Conservation (phyloP, 352 stramenopile genomes). For the Phytophthora nicotianae region DNA sequence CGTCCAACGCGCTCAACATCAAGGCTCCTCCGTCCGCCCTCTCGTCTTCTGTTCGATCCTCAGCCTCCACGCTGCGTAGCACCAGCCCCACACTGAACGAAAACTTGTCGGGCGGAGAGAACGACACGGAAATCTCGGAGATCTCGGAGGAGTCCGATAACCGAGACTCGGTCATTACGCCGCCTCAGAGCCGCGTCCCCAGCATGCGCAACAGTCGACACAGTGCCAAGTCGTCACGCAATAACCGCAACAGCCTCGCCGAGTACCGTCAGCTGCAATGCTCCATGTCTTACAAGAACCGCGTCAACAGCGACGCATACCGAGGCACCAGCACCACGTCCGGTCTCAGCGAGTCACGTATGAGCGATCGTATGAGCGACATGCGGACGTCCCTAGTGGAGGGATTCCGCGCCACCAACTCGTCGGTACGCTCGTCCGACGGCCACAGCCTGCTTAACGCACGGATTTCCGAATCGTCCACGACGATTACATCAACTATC, state of each 20-base stretch:
- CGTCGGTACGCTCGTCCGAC: constrained; percentile 27
- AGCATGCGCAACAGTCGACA: constrained; percentile 38
- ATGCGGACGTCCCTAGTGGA: constrained; percentile 39
- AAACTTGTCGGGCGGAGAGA: constrained; percentile 42
- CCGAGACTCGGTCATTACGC: constrained; percentile 31
- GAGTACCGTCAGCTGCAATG: constrained; percentile 80
- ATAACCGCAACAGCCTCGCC: constrained; percentile 54
- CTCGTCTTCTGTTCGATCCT: constrained; percentile 64
- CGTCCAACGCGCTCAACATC: constrained; percentile 10
- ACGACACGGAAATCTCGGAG: constrained; percentile 41
- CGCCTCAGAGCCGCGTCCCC: constrained; percentile 14
- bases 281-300: constrained; percentile 91
- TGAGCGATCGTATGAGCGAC: constrained; percentile 39
- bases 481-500: constrained; percentile 22
- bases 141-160: constrained; percentile 38
- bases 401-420: constrained; percentile 32
- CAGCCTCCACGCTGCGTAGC: constrained; percentile 46
- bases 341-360: constrained; percentile 30
- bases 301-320: constrained; percentile 41
- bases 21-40: constrained; percentile 42
- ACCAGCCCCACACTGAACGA: constrained; percentile 49
- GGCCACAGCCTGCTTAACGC: constrained; percentile 34
- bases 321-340: constrained; percentile 24
- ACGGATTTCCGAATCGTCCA: constrained; percentile 38
- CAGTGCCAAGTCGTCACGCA: constrained; percentile 10